Base-by-base conservation (phyloP, 805 yeast genomes). In the Saturnispora diversa region DNA sequence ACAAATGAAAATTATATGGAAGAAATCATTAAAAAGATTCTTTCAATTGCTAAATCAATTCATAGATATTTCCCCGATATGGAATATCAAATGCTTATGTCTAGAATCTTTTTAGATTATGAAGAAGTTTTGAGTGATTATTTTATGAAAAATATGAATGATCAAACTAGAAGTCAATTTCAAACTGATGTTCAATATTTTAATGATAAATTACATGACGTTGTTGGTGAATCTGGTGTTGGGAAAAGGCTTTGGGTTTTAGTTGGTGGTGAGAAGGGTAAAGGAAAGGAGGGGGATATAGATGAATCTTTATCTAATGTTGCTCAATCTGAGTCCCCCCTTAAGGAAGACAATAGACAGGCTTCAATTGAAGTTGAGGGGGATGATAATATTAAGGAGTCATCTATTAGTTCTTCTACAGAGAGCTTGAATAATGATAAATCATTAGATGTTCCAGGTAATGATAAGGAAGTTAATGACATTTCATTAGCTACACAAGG, bases 171-270 rank as follows among this genome's bases (percentile, higher is more conserved):
- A 19, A 62, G 77, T 48, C 15, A 13, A 10, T 21, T 20, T 20
- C 44, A 40, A 10, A 40, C 68, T 36, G 88, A 82, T 56, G 66
- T 79, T 8, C 80, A 74, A 50, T 79, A 70, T 50, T 79, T 80
- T 55, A 56, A 77, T 44, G 81, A 70, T n/a, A 77, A 76, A 44
- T 59, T 80, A 22, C 68, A 72, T 37, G 77, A 73, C 40, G 53
- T 76, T 8, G 70, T 73, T 6, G 84, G 83, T 0, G 74, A 75
- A 44, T 77, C 77, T 0, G 73, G 74, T 44, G 69, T 78, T 1
- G 83, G 81, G 79, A 74, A 40, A 72, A 73, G 1, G 65, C 77
- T 22, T 75, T 80, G 77, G 80, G 75, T 46, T 68, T 70, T 42
- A 75, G 45, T 23, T 35, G 38, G 40, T 22, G 31, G 37, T n/a